These are phyloP conservation scores for Stemphylium beticola DNA, from an alignment of 2,329 filamentous ascomycete genomes.

Conservation along the genomic window DNA sequence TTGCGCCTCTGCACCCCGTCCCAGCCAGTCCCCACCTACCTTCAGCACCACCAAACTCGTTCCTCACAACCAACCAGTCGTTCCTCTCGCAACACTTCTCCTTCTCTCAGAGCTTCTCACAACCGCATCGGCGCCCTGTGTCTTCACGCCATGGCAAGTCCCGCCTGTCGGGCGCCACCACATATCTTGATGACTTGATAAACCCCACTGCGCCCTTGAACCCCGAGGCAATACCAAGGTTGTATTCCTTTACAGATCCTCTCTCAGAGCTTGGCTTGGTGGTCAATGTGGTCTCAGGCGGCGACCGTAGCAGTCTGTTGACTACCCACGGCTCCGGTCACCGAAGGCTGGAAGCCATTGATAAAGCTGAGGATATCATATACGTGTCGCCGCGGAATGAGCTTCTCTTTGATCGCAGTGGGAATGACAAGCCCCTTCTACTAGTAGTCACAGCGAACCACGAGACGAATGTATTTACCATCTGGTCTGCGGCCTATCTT, in stretches of 20 bases:
- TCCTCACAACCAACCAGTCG: constrained; percentile 61
- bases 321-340: constrained; percentile 40
- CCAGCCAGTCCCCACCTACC: constrained; percentile 51
- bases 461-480: constrained; percentile 75
- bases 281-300: constrained; percentile 54
- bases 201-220: constrained; percentile 32
- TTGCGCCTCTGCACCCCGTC: constrained; percentile 56
- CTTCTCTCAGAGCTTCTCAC: constrained; percentile 53
- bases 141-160: constrained; percentile 35
- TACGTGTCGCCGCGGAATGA: constrained; percentile 76
- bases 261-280: constrained; percentile 85
- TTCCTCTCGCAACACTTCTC: constrained; percentile 63
- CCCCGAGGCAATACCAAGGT: constrained; percentile 67
- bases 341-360: constrained; percentile 64
- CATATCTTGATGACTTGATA: constrained; percentile 42
- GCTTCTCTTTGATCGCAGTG: constrained; percentile 56
- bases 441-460: constrained; percentile 83
- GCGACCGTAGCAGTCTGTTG: constrained; percentile 38
- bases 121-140: constrained; percentile 33
- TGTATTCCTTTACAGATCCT: constrained; percentile 86
- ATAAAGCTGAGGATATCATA: constrained; percentile 80
- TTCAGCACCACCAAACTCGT: constrained; percentile 78
- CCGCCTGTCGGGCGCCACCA: constrained; percentile 27
- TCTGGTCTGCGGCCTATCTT: constrained; percentile 84
- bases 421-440: constrained; percentile 59